Percentiles rank a stretch among this genome's conserved stretches.
Conservation (phyloP, 345 rosid genomes). For the Corchorus capsularis region DNA sequence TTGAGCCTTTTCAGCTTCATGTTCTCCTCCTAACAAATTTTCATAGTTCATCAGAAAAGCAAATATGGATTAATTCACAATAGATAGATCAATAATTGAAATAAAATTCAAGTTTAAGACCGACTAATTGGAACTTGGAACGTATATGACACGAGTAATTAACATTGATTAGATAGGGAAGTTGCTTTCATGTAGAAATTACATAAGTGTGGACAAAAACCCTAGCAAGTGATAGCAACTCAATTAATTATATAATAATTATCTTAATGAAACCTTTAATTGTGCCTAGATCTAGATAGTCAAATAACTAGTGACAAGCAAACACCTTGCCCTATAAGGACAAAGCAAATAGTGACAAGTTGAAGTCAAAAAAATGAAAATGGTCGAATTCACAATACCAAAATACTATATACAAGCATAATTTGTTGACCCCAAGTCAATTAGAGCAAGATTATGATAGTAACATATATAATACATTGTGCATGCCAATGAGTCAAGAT, state of each 20-base stretch:
- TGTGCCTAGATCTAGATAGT: conserved; percentile 3
- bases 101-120: neutral
- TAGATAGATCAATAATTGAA: too few relatives aligned
- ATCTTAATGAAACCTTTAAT: neutral
- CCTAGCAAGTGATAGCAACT: neutral
- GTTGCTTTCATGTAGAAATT: conserved; percentile 6
- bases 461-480: neutral
- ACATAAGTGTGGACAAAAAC: conserved; percentile 9
- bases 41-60: neutral
- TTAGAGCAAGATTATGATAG: neutral
- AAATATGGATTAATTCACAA: too few relatives aligned
- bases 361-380: neutral
- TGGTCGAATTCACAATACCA: neutral
- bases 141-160: neutral
- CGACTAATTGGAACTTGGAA: neutral
- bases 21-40: conserved; percentile 69
- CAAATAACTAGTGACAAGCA: conserved; percentile 2
- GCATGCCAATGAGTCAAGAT: neutral
- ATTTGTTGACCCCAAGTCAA: conserved; percentile 6
- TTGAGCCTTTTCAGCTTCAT: conserved; percentile 67
- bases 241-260: too few relatives aligned
- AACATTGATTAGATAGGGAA: conserved; percentile 1
- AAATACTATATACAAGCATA: neutral
- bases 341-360: conserved; percentile 7
- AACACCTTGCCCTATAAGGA: neutral